phyloP scores from a whole-genome alignment of 2,329 filamentous ascomycete species.

The Colletotrichum filicis region DNA sequence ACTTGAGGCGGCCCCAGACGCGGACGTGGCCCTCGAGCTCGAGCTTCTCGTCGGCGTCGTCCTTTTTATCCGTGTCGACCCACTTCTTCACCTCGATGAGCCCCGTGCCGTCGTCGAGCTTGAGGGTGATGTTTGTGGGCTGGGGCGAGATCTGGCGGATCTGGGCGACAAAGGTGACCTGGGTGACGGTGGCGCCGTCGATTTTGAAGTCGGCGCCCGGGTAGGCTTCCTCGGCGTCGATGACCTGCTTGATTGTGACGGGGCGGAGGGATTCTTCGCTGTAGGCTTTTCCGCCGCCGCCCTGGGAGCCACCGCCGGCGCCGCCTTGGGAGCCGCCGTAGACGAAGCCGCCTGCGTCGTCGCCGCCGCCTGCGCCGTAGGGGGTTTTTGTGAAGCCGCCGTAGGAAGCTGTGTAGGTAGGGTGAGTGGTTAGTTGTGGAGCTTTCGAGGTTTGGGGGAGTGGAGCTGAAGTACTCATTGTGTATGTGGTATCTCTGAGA shows the following conservation, averaged over 20 bases:
- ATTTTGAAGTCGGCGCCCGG: conserved; percentile 82
- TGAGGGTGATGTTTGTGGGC: conserved; percentile 91
- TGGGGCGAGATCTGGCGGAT: conserved; percentile 88
- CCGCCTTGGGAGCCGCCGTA: conserved; percentile 70
- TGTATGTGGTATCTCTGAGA: background rate
- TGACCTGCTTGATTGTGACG: conserved; percentile 94
- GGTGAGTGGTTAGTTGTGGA: background rate
- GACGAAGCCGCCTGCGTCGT: conserved; percentile 72
- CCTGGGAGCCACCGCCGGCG: conserved; percentile 68
- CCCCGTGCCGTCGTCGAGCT: conserved; percentile 94
- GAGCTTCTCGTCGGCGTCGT: conserved; percentile 63
- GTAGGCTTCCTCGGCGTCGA: conserved; percentile 82
- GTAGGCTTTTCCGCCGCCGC: conserved; percentile 64
- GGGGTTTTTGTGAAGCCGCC: conserved; percentile 50
- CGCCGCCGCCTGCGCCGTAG: conserved; percentile 66
- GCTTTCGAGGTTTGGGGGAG: background rate
- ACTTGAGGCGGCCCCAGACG: conserved; percentile 86
- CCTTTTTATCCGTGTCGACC: conserved; percentile 73
- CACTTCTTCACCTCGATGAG: conserved; percentile 91
- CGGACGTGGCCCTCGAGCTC: conserved; percentile 83
- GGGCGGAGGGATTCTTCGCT: conserved; percentile 89
- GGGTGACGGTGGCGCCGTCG: conserved; percentile 78
- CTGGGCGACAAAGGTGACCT: conserved; percentile 87
- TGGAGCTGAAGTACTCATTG: background rate
- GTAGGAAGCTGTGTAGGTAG: conserved; percentile 56